These are phyloP conservation scores for Elasticomyces elasticus DNA, from an alignment of 495 filamentous ascomycete species.

Conservation along the genomic window DNA sequence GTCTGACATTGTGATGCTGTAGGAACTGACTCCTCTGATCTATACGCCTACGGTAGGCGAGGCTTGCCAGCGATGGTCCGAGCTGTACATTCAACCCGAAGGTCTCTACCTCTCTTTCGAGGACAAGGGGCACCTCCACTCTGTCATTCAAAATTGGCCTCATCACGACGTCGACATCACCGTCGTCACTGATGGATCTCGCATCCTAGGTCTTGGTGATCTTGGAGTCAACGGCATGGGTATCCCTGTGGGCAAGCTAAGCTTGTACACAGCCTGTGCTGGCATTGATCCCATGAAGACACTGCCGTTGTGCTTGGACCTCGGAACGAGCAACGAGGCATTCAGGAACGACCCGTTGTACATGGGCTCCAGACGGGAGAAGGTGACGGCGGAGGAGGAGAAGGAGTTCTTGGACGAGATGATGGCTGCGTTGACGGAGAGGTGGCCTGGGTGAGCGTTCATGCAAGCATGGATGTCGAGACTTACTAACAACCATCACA, in stretches of 20 bases:
- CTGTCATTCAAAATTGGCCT: constrained; percentile 84
- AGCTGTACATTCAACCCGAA: constrained; percentile 91
- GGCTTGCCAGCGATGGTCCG: constrained; percentile 89
- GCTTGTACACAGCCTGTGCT: constrained; percentile 90
- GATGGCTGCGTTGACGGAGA: constrained; percentile 82
- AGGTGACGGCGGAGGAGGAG: constrained; percentile 70
- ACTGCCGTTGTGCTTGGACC: constrained; percentile 82
- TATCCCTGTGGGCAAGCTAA: constrained; percentile 88
- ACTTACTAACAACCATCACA: constrained; percentile 30
- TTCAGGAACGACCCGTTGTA: constrained; percentile 89
- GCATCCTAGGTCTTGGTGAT: constrained; percentile 91
- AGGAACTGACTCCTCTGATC: constrained; percentile 85
- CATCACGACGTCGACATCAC: constrained; percentile 87
- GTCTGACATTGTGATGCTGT: constrained; percentile 8
- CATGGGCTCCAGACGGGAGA: constrained; percentile 75
- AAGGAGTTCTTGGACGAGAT: constrained; percentile 94
- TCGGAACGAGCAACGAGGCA: constrained; percentile 81
- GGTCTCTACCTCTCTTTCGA: constrained; percentile 90
- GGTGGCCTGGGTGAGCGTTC: constrained; percentile 62
- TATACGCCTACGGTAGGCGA: constrained; percentile 97
- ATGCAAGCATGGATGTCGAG: constrained; percentile 5
- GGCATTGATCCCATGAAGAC: constrained; percentile 90
- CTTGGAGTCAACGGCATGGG: constrained; percentile 96
- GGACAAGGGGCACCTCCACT: constrained; percentile 70
- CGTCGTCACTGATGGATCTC: constrained; percentile 92